Conservation (phyloP, 1,284 basidiomycete genomes). For the Trametes pubescens region DNA sequence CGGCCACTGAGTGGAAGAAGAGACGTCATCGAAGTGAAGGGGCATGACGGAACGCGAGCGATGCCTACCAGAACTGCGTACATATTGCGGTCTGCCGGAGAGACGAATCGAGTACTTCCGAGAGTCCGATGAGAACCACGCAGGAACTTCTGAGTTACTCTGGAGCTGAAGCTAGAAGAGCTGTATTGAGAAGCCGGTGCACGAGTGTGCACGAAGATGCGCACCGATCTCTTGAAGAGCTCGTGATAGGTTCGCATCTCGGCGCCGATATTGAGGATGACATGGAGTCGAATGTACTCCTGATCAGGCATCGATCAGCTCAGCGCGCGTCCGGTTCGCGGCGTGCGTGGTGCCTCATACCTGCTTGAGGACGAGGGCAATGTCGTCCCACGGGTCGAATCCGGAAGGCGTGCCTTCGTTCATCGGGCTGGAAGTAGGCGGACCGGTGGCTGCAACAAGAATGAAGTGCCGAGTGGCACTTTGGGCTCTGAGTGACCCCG, state of each 20-base stretch:
- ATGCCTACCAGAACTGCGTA: constrained; percentile 28
- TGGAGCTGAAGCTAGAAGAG: constrained; percentile 38
- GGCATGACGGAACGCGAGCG: neutral
- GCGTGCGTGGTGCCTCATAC: constrained; percentile 41
- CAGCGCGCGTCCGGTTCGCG: neutral
- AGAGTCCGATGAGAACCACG: constrained; percentile 50
- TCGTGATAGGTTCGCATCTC: constrained; percentile 54
- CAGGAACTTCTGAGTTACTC: constrained; percentile 40
- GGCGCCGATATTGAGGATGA: constrained; percentile 57
- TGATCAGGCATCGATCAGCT: constrained; percentile 39
- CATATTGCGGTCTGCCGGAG: constrained; percentile 40
- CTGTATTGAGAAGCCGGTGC: constrained; percentile 19
- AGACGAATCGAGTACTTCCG: constrained; percentile 46
- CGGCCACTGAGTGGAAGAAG: constrained; percentile 17
- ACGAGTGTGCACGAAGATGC: constrained; percentile 34
- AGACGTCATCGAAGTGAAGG: neutral
- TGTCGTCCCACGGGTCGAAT: constrained; percentile 37
- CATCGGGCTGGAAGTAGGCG: constrained; percentile 22
- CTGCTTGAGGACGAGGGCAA: constrained; percentile 52
- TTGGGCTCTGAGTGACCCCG: constrained; percentile 45
- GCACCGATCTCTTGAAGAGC: constrained; percentile 63
- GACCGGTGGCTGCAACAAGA: constrained; percentile 53
- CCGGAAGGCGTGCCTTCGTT: constrained; percentile 30
- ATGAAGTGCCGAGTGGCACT: constrained; percentile 61
- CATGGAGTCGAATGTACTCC: constrained; percentile 65